These are phyloP conservation scores for Pseudogymnoascus sp. DNA, from an alignment of 2,329 filamentous ascomycete genomes.

Conservation along the genomic window DNA sequence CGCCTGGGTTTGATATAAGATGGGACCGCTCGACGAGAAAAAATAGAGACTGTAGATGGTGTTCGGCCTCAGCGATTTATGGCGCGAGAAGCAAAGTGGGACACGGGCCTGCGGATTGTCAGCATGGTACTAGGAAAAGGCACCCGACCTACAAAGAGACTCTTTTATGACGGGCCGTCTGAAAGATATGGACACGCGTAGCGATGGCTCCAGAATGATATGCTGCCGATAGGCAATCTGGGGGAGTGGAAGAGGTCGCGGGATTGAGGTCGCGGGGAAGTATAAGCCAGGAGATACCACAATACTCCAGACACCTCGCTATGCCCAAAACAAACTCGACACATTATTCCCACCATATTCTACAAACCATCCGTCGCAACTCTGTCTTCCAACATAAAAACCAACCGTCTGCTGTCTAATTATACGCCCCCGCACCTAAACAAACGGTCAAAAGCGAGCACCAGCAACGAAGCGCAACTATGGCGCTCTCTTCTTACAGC, in stretches of 20 bases:
- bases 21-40: neutral
- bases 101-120: neutral
- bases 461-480: neutral
- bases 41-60: neutral
- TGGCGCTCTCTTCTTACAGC: neutral
- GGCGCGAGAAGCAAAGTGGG: neutral
- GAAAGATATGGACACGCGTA: neutral
- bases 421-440: neutral
- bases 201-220: neutral
- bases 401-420: neutral
- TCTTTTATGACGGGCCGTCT: neutral
- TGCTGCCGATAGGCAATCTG: neutral
- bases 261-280: neutral
- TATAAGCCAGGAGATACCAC: neutral
- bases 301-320: neutral
- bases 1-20: neutral
- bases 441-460: neutral
- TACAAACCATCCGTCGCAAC: neutral
- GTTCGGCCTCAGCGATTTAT: neutral
- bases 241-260: neutral
- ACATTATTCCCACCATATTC: neutral
- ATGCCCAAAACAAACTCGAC: neutral
- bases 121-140: neutral
- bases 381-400: neutral
- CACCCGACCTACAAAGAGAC: neutral